Conservation (phyloP, 2,329 filamentous ascomycete species). For the Monilinia fructicola region DNA sequence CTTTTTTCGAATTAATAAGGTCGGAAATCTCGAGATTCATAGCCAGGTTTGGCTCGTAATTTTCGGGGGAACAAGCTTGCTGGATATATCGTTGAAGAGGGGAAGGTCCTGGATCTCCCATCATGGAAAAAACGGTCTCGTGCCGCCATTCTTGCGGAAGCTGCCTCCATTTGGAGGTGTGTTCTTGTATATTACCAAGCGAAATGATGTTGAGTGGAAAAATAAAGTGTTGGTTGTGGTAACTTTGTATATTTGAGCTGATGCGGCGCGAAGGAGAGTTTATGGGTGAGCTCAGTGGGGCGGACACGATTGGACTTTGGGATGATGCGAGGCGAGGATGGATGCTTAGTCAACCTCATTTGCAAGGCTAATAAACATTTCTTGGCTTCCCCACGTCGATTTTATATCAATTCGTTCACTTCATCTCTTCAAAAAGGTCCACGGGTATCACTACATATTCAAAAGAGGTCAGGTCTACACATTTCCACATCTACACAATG, state of each 20-base stretch:
- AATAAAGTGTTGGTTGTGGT: neutral
- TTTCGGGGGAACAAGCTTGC: slow-evolving; percentile 93
- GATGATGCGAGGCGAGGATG: slow-evolving; percentile 10
- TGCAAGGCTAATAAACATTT: slow-evolving; percentile 18
- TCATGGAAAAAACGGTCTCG: slow-evolving; percentile 88
- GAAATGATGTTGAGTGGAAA: neutral
- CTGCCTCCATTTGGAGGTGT: slow-evolving; percentile 72
- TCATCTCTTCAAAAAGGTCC: neutral
- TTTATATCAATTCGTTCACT: slow-evolving; percentile 13
- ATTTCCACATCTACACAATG: slow-evolving; percentile 52
- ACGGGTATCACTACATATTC: neutral
- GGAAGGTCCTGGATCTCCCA: slow-evolving; percentile 74
- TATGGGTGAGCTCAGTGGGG: slow-evolving; percentile 18
- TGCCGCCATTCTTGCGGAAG: slow-evolving; percentile 90
- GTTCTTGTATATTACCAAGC: slow-evolving; percentile 28
- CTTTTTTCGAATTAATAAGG: slow-evolving; percentile 96
- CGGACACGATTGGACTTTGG: slow-evolving; percentile 21
- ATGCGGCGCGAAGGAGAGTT: slow-evolving; percentile 15
- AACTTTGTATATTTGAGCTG: slow-evolving; percentile 6
- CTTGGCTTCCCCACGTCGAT: slow-evolving; percentile 10
- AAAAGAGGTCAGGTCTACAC: slow-evolving; percentile 8
- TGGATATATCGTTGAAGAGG: slow-evolving; percentile 94
- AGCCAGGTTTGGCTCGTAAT: slow-evolving; percentile 96
- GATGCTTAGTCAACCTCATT: slow-evolving; percentile 12
- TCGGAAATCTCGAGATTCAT: slow-evolving; percentile 95